Evolutionary conservation across 768 basidiomycete genomes (phyloP), one percentile per base, ranked within the genome.

Genomic region (Trametes gibbosa): DNA sequence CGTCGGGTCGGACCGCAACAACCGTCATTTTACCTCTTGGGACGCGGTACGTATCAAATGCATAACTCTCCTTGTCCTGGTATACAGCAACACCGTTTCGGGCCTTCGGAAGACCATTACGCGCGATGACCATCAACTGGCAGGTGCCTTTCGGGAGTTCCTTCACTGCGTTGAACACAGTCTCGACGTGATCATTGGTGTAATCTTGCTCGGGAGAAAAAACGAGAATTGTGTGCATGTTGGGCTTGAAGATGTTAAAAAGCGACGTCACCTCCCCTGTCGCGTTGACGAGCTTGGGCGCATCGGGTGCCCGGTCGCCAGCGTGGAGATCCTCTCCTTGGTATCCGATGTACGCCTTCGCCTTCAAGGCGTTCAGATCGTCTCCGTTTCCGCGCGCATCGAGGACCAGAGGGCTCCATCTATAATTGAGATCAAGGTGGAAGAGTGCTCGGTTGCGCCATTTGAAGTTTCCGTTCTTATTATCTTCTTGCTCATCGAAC

Each of bases 391-490:
- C 34, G 35, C 63, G 37, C 12, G 63, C 76, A 51, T 84, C 82
- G 14, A 79, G 23, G 1, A 83, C 71, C 21, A 82, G 73, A 0
- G 77, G 61, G 64, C 82, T 83, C 69, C 77, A 75, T 9, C 84
- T 75, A 63, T 79, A 84, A 67, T 84, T 84, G 43, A 84, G 72
- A 8, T 80, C 81, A 35, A 83, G 75, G 67, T 80, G 79, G 19
- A 68, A 62, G 5, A 80, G 56, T 2, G 66, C 51, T 24, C 51
- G 64, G 52, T 62, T 47, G 2, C 47, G 61, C 61, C 56, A 57
- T 68, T 64, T n/a, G 69, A 70, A 59, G 75, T 47, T 29, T 19
- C 9, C 8, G 41, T 42, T 21, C 41, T 8, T 7, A n/a, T 19
- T 8, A 21, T 41, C 14, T 25, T 52, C 21, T 41, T 46, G 34